Conservation (phyloP, 2,329 filamentous ascomycete genomes). For the Neopestalotiopsis sp. region DNA sequence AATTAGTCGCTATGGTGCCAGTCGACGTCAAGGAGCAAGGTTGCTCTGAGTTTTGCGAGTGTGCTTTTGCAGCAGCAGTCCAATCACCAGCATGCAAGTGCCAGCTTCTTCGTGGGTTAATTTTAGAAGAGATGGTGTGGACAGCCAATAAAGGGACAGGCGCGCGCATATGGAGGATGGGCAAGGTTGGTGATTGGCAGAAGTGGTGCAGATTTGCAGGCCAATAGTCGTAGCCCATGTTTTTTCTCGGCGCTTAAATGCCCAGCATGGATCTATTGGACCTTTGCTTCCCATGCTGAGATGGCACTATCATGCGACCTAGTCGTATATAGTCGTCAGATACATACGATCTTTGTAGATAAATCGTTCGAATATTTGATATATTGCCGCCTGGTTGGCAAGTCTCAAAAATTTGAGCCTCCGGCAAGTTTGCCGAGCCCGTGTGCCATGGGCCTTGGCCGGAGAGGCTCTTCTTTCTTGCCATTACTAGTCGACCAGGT, state of each 20-base stretch:
- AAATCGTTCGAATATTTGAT: neutral
- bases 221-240: constrained; percentile 31
- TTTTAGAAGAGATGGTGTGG: constrained; percentile 32
- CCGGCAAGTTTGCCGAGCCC: neutral
- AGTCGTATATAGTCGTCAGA: neutral
- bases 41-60: constrained; percentile 21
- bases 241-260: constrained; percentile 36
- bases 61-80: constrained; percentile 23
- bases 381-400: neutral
- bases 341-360: neutral
- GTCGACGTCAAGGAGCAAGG: constrained; percentile 25
- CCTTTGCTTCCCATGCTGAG: neutral
- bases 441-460: neutral
- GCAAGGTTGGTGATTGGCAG: constrained; percentile 29
- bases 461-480: neutral
- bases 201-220: constrained; percentile 27
- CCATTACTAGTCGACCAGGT: neutral
- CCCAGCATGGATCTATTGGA: constrained; percentile 23
- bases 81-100: constrained; percentile 29
- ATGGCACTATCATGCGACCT: neutral
- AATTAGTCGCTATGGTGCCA: constrained; percentile 29
- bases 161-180: constrained; percentile 28
- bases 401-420: neutral
- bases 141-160: constrained; percentile 30
- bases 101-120: constrained; percentile 28